Base-by-base conservation (phyloP, 2,329 filamentous ascomycete species). In the Didymella keratinophila region DNA sequence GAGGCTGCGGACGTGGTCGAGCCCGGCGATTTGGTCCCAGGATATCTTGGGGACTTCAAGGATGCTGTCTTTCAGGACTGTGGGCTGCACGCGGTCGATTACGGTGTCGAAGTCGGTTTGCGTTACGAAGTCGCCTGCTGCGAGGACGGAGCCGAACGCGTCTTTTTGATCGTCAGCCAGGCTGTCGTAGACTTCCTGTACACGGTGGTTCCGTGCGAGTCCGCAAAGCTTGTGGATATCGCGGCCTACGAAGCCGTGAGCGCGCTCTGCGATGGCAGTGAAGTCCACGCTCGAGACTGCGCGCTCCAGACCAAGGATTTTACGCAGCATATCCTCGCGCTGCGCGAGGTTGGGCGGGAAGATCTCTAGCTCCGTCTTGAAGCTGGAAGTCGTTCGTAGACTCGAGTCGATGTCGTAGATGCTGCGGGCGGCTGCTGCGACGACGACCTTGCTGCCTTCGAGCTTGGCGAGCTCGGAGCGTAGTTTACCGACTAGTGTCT, bases 11-110 rank as follows among this genome's bases (percentile, higher is more conserved):
- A 96, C 87, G 39, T 85, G 82, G 43, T 89, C 86, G 62, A 96
- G 91, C 0, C 94, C 94, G 60, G 92, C 93, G 50, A 98, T 94
- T 70, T 97, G 92, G 47, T 84, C 82, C 93, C 93, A 98, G 75
- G 84, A 85, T 27, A 96, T 88, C 14, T 90, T 93, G 0, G 93
- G 93, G 9, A 92, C 93, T 71, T 96, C 91, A 45, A 97, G 83
- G 72, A 95, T 92, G 54, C 97, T 88, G 71, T 96, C 93, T 64
- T 92, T 88, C 86, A 98, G 94, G 3, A 92, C 91, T 1, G 90
- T 93, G 1, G 94, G 92, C 11, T 86, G 84, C n/a, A 93, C 87
- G 54, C 85, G 79, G 36, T 85, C 82, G 34, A 94, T 82, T 1
- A 92, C 91, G 37, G 81, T 75, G 32, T 87, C 82, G 50, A 92